phyloP scores from a whole-genome alignment of 2,329 filamentous ascomycete genomes.

The Fonsecaea pugnacius region DNA sequence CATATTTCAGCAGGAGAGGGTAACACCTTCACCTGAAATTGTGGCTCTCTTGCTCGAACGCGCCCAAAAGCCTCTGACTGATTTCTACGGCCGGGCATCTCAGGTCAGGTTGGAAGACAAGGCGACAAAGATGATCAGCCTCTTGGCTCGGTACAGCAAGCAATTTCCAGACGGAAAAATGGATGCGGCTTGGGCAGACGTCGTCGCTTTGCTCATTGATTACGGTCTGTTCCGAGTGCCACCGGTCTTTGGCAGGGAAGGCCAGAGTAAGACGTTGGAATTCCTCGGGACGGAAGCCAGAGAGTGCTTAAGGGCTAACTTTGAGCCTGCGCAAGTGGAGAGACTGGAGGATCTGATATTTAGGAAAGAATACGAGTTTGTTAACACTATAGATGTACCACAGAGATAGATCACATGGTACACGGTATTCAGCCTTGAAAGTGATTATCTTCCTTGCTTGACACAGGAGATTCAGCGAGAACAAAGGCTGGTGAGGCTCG shows the following conservation, averaged over 20 bases:
- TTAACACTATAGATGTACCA: too few species aligned
- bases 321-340: too few species aligned
- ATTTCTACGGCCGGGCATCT: not conserved
- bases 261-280: too few species aligned
- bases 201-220: constrained; percentile 4
- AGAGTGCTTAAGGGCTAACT: too few species aligned
- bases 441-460: too few species aligned
- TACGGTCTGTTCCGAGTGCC: not conserved
- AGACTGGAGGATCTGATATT: too few species aligned
- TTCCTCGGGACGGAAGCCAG: too few species aligned
- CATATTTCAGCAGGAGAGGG: not conserved
- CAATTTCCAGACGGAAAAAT: not conserved
- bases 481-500: too few species aligned
- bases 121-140: not conserved
- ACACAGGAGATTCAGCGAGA: too few species aligned
- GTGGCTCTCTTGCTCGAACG: not conserved
- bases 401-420: too few species aligned
- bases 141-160: not conserved
- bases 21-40: not conserved
- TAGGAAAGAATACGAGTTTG: too few species aligned
- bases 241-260: not conserved
- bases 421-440: too few species aligned
- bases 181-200: not conserved
- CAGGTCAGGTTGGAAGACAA: not conserved
- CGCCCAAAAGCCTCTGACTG: not conserved